Evolutionary conservation across 768 basidiomycete species (phyloP), one percentile per base, ranked within the genome.

Genomic region (Paxillus rubicundulus): DNA sequence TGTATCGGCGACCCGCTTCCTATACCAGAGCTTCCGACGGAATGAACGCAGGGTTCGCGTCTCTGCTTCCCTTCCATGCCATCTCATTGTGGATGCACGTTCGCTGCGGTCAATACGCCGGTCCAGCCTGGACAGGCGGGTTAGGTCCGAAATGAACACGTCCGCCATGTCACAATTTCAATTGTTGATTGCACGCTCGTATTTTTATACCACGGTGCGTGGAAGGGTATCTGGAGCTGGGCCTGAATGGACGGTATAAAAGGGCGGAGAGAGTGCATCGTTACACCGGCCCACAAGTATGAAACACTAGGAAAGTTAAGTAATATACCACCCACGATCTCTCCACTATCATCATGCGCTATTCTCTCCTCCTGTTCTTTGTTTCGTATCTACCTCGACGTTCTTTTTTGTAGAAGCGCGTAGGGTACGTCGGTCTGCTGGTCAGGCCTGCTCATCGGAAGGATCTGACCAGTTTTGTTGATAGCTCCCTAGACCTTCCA

Each of bases 371-470:
- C 33, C 67, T 45, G 63, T 65, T 43, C 63, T 65, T 1, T 67
- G 65, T 40, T 65, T 65, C 54, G 47, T 65, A 53, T 65, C 63
- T 3, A 47, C 45, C 42, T 65, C 63, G 52, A 67, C 63, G 34
- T 65, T 65, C 63, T 65, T 65, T 67, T 65, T 55, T 17, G 65
- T 64, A 56, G 63, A 65, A 52, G 63, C 56, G 49, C 61, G 53
- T 61, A 54, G 51, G 65, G 63, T 65, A 41, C 27, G 65, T 53
- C 38, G 36, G 47, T 52, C 55, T 47, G 17, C 36, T 16, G 13
- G 18, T 46, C 9, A 24, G 24, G 24, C 42, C 27, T 44, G 27
- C 16, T 44, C 27, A 16, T 30, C 9, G 27, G 27, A 16, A 2
- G 17, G 9, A 30, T 9, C 56, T 65, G 41, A 65, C 47, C 2